Conservation (phyloP, 768 basidiomycete species). For the Xerocomellus amylosporus region DNA sequence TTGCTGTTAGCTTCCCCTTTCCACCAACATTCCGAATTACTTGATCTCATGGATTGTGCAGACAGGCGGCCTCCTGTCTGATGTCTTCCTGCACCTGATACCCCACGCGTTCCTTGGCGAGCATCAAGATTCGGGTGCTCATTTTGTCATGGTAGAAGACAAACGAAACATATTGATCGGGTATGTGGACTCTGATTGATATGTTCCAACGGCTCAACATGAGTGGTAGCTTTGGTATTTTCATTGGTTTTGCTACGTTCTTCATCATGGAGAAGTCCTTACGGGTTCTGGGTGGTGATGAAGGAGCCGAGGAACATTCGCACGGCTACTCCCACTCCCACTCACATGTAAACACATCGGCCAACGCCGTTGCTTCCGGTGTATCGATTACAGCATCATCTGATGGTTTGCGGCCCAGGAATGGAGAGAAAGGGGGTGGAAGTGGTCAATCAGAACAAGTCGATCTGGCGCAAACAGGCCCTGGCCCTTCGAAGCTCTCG, state of each 20-base stretch:
- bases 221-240: constrained; percentile 64
- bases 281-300: constrained; percentile 70
- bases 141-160: constrained; percentile 83
- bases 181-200: constrained; percentile 40
- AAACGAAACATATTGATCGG: constrained; percentile 89
- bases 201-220: constrained; percentile 10
- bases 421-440: constrained; percentile 24
- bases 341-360: constrained; percentile 37
- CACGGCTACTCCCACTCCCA: constrained; percentile 63
- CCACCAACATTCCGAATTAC: constrained; percentile 9
- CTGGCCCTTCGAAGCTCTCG: constrained; percentile 76
- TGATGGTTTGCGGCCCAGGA: constrained; percentile 52
- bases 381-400: constrained; percentile 38
- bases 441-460: constrained; percentile 25
- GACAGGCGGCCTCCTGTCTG: constrained; percentile 89
- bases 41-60: constrained; percentile 31
- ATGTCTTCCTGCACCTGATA: constrained; percentile 89
- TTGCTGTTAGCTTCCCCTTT: constrained; percentile 58
- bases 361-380: constrained; percentile 44
- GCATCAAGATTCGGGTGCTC: constrained; percentile 65
- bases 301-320: constrained; percentile 45
- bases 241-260: constrained; percentile 84
- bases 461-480: constrained; percentile 25
- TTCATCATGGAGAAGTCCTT: constrained; percentile 93
- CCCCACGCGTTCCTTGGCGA: constrained; percentile 93